Percentiles rank a stretch among this genome's conserved stretches.
phyloP scores from a whole-genome alignment of 768 basidiomycete species.

The Suillus discolor region DNA sequence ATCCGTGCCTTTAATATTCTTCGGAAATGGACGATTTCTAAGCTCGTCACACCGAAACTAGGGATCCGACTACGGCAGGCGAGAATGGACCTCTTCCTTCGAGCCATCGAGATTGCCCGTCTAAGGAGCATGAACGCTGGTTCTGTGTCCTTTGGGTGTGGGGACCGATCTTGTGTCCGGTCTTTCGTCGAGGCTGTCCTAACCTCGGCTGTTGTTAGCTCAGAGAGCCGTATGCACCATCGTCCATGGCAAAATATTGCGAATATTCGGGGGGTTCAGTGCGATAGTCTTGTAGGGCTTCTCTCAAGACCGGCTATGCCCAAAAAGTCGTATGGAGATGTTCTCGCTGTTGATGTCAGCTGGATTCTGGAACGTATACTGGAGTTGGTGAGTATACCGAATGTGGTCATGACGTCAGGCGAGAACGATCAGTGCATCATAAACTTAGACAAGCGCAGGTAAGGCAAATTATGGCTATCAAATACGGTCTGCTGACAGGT shows the following conservation, averaged over 20 bases:
- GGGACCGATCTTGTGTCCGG: slow-evolving; percentile 66
- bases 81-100: slow-evolving; percentile 72
- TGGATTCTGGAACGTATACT: slow-evolving; percentile 84
- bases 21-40: slow-evolving; percentile 78
- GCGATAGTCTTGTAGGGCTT: slow-evolving; percentile 62
- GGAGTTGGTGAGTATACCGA: slow-evolving; percentile 75
- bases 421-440: slow-evolving; percentile 62
- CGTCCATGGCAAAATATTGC: slow-evolving; percentile 82
- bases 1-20: slow-evolving; percentile 75
- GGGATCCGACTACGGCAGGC: slow-evolving; percentile 65
- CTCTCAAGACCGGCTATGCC: slow-evolving; percentile 53
- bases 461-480: slow-evolving; percentile 18
- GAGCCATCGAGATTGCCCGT: slow-evolving; percentile 74
- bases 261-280: slow-evolving; percentile 55
- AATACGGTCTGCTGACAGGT: slow-evolving; percentile 17
- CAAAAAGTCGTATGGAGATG: slow-evolving; percentile 46
- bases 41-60: slow-evolving; percentile 64
- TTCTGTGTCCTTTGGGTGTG: slow-evolving; percentile 35
- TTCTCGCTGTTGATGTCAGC: slow-evolving; percentile 73
- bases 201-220: slow-evolving; percentile 73
- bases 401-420: slow-evolving; percentile 58
- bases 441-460: slow-evolving; percentile 86
- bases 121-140: slow-evolving; percentile 52
- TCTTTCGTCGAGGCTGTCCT: slow-evolving; percentile 83
- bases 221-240: slow-evolving; percentile 76